Conservation (phyloP, 2,329 filamentous ascomycete genomes). For the Colletotrichum shisoi region DNA sequence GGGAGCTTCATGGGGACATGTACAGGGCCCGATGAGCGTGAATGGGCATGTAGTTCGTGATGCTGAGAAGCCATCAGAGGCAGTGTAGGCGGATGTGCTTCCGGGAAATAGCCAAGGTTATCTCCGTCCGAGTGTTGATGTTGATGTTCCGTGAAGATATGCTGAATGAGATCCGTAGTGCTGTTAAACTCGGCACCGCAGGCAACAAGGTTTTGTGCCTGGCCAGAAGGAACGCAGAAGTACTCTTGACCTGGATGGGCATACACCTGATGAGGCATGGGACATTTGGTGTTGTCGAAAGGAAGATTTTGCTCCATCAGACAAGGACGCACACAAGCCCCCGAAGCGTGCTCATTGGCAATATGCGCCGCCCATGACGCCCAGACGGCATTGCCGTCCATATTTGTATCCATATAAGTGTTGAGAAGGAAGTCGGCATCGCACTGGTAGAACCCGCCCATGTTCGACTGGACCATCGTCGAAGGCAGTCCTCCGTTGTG, state of each 20-base stretch:
- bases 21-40: neutral
- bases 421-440: neutral
- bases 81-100: neutral
- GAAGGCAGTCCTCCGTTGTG: neutral
- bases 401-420: constrained; percentile 1
- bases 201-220: neutral
- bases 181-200: constrained; percentile 11
- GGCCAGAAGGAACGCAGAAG: constrained; percentile 11
- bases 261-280: constrained; percentile 39
- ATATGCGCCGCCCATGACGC: constrained; percentile 43
- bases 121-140: constrained; percentile 4
- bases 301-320: constrained; percentile 37
- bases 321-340: constrained; percentile 39
- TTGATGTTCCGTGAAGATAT: constrained; percentile 17
- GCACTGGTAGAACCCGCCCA: constrained; percentile 3
- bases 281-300: constrained; percentile 38
- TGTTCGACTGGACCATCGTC: constrained; percentile 12
- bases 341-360: constrained; percentile 43
- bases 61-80: constrained; percentile 11
- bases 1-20: neutral
- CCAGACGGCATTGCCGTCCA: constrained; percentile 2
- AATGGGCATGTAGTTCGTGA: neutral
- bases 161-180: constrained; percentile 11
- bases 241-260: constrained; percentile 29
- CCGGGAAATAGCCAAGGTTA: neutral